These are phyloP conservation scores for Cordia subcordata DNA, from an alignment of 257 asterid genomes.

Conservation along the genomic window DNA sequence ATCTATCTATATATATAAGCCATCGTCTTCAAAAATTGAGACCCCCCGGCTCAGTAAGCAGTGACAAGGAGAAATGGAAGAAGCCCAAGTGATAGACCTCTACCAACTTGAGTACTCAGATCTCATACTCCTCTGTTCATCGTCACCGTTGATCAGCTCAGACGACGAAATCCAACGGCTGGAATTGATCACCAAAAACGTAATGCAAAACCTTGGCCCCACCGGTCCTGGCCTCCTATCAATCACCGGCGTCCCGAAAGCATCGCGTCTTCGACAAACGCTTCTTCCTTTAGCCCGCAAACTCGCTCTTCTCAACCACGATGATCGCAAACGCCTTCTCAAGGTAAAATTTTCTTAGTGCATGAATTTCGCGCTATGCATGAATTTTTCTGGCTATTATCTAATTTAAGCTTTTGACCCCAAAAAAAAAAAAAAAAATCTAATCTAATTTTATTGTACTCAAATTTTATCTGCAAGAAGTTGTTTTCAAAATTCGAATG, in stretches of 20 bases:
- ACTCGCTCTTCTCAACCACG: conserved; percentile 58
- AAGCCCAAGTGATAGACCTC: conserved; percentile 29
- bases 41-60: conserved; percentile 3
- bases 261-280: conserved; percentile 37
- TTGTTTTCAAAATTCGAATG: no score
- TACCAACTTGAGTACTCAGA: conserved; percentile 59
- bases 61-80: conserved; percentile 29
- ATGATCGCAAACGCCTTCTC: conserved; percentile 61
- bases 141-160: conserved; percentile 13
- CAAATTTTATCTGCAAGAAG: no score
- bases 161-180: conserved; percentile 42
- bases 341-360: conserved; percentile 46
- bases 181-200: conserved; percentile 24
- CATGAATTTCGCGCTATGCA: no score
- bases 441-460: no score
- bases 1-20: neutral
- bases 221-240: conserved; percentile 84
- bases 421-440: no score
- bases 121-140: conserved; percentile 24
- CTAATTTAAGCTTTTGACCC: no score
- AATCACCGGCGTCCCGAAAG: conserved; percentile 49
- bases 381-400: no score
- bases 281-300: conserved; percentile 77
- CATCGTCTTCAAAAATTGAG: neutral
- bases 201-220: conserved; percentile 71